Evolutionary conservation across 148 eudicot species (phyloP), one percentile per base, ranked within the genome.

Genomic region (Rhododendron kiyosumense): DNA sequence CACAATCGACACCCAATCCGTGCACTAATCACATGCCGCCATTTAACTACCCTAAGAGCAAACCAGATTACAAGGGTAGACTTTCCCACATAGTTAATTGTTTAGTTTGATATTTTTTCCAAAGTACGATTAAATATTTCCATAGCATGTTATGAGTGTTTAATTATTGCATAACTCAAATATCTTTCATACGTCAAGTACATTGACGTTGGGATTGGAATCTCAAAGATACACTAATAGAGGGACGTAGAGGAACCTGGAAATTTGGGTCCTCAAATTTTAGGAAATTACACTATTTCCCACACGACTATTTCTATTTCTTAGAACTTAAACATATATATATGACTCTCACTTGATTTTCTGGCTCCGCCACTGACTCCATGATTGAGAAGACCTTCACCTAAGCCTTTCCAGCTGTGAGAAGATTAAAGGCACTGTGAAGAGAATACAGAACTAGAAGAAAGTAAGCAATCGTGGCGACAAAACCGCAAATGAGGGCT

Each of bases 401-500:
- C 76, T 71, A 71, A 28, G 20, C 41, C 38, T 71, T 71, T 28
- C 36, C 38, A 30, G 3, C 7, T 26, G 15, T 3, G 41, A 71
- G 76, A 71, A 71, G 76, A 30, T 71, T 71, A 71, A 71, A 7
- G 38, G 15, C 36, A 4, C 15, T 71, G 76, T 48, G 84, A 79
- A 86, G 82, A 84, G 87, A 81, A 46, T 81, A 86, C 54, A 86
- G 74, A 8, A 86, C 84, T 0, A 86, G 67, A 41, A 86, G 11
- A 48, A 81, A 30, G 30, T 86, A 71, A 2, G 73, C 49, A 1
- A 81, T 41, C 0, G 73, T 80, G 15, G 38, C 87, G 13, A 34
- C 84, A 28, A 86, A 86, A 14, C 87, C 87, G 71, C 73, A 65
- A 4, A 65, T 79, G 5, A 86, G 65, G 36, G 87, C 87, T 71